Percentiles rank a stretch among this genome's conserved stretches.
Evolutionary conservation across 495 filamentous ascomycete genomes (phyloP).

Genomic region (Staphylotrichum longicolle): DNA sequence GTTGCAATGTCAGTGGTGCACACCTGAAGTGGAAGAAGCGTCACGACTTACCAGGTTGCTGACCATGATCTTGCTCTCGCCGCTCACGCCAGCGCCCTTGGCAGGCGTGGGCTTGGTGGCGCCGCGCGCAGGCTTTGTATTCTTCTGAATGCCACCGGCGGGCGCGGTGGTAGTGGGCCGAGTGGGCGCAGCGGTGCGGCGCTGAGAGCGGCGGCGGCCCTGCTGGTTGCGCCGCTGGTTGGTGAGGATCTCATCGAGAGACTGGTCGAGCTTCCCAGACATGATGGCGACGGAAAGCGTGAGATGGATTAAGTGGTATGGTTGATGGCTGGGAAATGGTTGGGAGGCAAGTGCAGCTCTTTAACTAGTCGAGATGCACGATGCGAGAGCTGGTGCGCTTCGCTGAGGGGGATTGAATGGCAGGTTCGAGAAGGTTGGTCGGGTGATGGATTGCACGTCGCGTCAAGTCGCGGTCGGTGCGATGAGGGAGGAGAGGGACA

Average conservation of each 20-base stretch:
- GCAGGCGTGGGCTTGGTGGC: slow-evolving; percentile 62
- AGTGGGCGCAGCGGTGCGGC: slow-evolving; percentile 51
- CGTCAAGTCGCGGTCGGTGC: slow-evolving; percentile 23
- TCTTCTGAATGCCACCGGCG: slow-evolving; percentile 86
- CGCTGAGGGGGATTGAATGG: slow-evolving; percentile 13
- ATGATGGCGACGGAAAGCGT: slow-evolving; percentile 50
- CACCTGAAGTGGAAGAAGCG: background rate
- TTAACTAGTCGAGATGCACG: background rate
- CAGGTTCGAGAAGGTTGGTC: slow-evolving; percentile 14
- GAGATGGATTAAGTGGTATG: slow-evolving; percentile 16
- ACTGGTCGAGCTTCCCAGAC: slow-evolving; percentile 92
- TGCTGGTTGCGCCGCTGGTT: slow-evolving; percentile 59
- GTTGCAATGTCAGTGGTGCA: slow-evolving; percentile 49
- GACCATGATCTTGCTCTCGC: slow-evolving; percentile 94
- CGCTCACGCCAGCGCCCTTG: slow-evolving; percentile 52
- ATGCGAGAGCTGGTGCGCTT: slow-evolving; percentile 14
- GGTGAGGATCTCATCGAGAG: slow-evolving; percentile 93
- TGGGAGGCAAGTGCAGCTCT: slow-evolving; percentile 1
- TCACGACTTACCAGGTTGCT: slow-evolving; percentile 87
- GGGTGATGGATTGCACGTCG: slow-evolving; percentile 17
- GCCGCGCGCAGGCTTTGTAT: slow-evolving; percentile 59
- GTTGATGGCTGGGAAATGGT: slow-evolving; percentile 11
- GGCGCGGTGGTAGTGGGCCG: slow-evolving; percentile 58
- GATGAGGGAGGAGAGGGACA: slow-evolving; percentile 10
- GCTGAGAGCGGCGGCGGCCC: slow-evolving; percentile 52